Evolutionary conservation across 805 yeast genomes (phyloP).

Genomic region (Yarrowia divulgata): DNA sequence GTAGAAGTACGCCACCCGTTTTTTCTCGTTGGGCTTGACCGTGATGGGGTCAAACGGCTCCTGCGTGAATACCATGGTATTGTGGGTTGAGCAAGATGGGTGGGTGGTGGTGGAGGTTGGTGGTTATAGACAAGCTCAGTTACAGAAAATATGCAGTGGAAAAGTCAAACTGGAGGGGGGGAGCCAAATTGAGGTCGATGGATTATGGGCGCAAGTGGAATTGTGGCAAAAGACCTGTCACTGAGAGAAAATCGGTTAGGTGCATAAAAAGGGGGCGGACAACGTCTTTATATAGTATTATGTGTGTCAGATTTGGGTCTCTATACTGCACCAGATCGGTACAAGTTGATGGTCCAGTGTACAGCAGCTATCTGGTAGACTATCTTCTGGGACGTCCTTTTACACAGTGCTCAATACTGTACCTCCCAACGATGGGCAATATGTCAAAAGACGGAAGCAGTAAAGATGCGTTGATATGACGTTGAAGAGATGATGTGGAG

Average conservation of each 20-base stretch:
- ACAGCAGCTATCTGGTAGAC: too few relatives aligned
- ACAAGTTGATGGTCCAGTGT: too few relatives aligned
- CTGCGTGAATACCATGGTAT: slow-evolving; percentile 35
- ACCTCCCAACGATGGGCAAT: too few relatives aligned
- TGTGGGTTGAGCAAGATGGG: not conserved
- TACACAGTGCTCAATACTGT: too few relatives aligned
- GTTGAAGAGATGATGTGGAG: too few relatives aligned
- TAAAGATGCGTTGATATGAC: too few relatives aligned
- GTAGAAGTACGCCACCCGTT: slow-evolving; percentile 39
- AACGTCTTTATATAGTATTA: not conserved
- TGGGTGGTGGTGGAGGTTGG: not conserved
- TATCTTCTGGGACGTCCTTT: too few relatives aligned
- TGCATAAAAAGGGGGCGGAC: not conserved
- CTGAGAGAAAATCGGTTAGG: not conserved
- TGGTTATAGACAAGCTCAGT: not conserved
- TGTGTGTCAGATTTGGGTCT: not conserved
- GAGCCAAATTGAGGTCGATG: not conserved
- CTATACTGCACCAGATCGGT: too few relatives aligned
- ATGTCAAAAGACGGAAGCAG: too few relatives aligned
- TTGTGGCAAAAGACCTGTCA: slow-evolving; percentile 1
- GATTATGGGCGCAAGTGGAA: slow-evolving; percentile 14
- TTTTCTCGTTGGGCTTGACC: slow-evolving; percentile 40
- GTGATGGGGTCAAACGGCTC: slow-evolving; percentile 40
- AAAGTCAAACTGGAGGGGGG: slow-evolving; percentile 3
- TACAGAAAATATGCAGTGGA: slow-evolving; percentile 32